Evolutionary conservation across 306 rosid species (phyloP).

Genomic region (Trifolium fragiferum): DNA sequence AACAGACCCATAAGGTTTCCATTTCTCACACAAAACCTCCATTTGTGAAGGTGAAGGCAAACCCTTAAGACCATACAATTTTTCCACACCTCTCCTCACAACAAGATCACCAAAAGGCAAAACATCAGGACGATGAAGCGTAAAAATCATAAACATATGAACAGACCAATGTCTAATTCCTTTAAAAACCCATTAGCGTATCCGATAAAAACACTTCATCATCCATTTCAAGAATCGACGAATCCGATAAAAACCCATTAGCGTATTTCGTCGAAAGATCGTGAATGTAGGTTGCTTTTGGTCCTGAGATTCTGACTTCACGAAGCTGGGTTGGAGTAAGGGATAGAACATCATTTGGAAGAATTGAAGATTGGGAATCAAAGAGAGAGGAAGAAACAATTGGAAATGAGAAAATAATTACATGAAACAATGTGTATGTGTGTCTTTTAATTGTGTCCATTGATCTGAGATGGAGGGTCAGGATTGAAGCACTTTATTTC

Average conservation of each 20-base stretch:
- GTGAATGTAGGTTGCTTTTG: slow-evolving; percentile 71
- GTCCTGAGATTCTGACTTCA: slow-evolving; percentile 74
- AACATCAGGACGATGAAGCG: slow-evolving; percentile 74
- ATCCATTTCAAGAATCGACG: slow-evolving; percentile 67
- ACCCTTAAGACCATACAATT: slow-evolving; percentile 64
- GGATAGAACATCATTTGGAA: too few species aligned
- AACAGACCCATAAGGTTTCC: slow-evolving; percentile 84
- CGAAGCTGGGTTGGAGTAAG: too few species aligned
- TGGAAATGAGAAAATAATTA: too few species aligned
- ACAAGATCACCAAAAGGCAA: slow-evolving; percentile 79
- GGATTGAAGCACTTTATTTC: too few species aligned
- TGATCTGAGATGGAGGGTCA: too few species aligned
- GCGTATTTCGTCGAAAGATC: slow-evolving; percentile 63
- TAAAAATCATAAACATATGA: slow-evolving; percentile 86
- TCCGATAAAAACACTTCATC: too few species aligned
- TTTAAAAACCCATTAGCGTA: too few species aligned
- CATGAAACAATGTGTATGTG: too few species aligned
- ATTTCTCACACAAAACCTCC: slow-evolving; percentile 69
- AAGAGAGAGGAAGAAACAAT: too few species aligned
- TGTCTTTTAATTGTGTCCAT: too few species aligned
- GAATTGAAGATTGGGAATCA: too few species aligned
- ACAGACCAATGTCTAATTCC: slow-evolving; percentile 92
- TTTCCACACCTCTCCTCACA: slow-evolving; percentile 74
- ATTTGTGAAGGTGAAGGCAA: slow-evolving; percentile 67
- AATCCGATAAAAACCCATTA: slow-evolving; percentile 60